Evolutionary conservation across 148 eudicot species (phyloP).

Genomic region (Cornus florida): DNA sequence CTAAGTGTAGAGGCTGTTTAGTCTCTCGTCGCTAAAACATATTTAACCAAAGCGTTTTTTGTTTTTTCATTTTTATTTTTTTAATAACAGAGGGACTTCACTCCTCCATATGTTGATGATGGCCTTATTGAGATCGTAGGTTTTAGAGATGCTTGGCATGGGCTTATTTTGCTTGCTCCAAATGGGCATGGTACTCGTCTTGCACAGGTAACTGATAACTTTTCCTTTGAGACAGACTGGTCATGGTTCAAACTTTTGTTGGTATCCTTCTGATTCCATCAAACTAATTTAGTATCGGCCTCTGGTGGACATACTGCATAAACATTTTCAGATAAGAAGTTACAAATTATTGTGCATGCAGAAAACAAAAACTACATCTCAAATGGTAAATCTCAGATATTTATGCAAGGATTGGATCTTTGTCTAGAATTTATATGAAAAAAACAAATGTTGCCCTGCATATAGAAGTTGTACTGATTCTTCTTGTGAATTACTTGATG

Average conservation of each 20-base stretch:
- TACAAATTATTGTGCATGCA: background rate
- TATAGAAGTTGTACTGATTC: background rate
- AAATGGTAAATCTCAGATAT: background rate
- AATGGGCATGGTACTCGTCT: slow-evolving; percentile 63
- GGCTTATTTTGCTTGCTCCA: slow-evolving; percentile 49
- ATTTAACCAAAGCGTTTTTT: background rate
- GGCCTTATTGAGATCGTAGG: slow-evolving; percentile 56
- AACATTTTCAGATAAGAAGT: background rate
- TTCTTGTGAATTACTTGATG: background rate
- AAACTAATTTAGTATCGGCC: background rate
- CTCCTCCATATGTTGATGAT: slow-evolving; percentile 57
- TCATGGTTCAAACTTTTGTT: background rate
- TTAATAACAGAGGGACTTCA: slow-evolving; percentile 39
- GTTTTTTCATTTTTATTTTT: background rate
- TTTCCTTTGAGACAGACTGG: background rate
- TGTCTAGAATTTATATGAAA: background rate
- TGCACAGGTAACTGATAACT: slow-evolving; percentile 38
- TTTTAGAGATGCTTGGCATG: slow-evolving; percentile 65
- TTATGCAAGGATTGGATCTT: background rate
- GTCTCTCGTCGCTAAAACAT: background rate
- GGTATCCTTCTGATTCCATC: background rate
- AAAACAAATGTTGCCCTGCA: background rate
- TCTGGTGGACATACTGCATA: background rate
- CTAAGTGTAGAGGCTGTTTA: background rate
- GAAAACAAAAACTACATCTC: background rate